These are phyloP conservation scores for Vitis cinerea DNA, from an alignment of 164 flowering plant genomes.

Conservation along the genomic window DNA sequence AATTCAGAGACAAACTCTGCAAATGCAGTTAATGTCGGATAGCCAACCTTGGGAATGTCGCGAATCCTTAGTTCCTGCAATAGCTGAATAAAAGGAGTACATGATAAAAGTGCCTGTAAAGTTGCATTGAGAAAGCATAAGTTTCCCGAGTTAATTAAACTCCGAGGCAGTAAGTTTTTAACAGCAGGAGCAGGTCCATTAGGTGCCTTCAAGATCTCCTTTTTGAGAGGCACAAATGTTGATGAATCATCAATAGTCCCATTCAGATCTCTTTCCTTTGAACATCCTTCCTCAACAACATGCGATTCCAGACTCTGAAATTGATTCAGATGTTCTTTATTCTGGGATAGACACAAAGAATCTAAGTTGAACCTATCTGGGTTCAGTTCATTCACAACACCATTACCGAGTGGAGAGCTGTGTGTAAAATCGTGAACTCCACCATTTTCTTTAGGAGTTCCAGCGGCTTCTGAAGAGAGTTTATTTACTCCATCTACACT, in stretches of 20 bases:
- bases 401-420: conserved; percentile 25
- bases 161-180: conserved; percentile 60
- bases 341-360: conserved; percentile 18
- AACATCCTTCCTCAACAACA: conserved; percentile 26
- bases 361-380: conserved; percentile 10
- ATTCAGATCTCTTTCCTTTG: conserved; percentile 14
- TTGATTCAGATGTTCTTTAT: conserved; percentile 22
- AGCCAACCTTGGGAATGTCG: conserved; percentile 69
- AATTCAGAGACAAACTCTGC: conserved; percentile 67
- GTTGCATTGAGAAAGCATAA: conserved; percentile 95
- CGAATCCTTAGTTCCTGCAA: conserved; percentile 60
- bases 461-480: conserved; percentile 8
- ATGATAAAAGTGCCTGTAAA: conserved; percentile 88
- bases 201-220: conserved; percentile 21
- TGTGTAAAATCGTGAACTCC: conserved; percentile 7
- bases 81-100: conserved; percentile 83
- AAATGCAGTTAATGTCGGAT: conserved; percentile 81
- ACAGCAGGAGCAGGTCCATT: conserved; percentile 22
- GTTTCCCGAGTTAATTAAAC: conserved; percentile 86
- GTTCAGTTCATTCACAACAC: conserved; percentile 19
- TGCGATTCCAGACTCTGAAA: conserved; percentile 16
- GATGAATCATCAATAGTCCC: conserved; percentile 20
- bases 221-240: conserved; percentile 12
- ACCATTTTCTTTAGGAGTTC: conserved; percentile 45
- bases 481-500: conserved; percentile 12